phyloP scores from a whole-genome alignment of 2,329 filamentous ascomycete genomes.

The Ceratocystis lukuohia region DNA sequence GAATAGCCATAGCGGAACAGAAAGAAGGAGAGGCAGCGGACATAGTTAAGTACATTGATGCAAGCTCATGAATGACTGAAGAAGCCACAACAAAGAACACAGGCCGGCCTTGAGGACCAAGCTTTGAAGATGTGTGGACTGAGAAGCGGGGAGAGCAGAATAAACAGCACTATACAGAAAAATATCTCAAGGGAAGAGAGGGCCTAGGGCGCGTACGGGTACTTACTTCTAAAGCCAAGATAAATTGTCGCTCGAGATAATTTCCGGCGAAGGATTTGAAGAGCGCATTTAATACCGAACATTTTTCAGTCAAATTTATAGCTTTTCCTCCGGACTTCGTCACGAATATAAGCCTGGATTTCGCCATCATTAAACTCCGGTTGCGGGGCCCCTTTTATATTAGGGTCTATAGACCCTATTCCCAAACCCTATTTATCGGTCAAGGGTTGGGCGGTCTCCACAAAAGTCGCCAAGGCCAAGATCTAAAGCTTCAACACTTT shows the following conservation, averaged over 20 bases:
- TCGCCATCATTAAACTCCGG: slow-evolving; percentile 9
- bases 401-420: neutral
- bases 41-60: neutral
- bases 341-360: slow-evolving; percentile 6
- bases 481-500: slow-evolving; percentile 20
- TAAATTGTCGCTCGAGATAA: neutral
- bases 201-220: neutral
- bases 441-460: neutral
- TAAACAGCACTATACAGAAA: neutral
- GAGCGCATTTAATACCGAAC: neutral
- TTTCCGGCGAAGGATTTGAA: neutral
- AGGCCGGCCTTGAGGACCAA: neutral
- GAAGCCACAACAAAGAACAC: neutral
- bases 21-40: neutral
- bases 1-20: neutral
- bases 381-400: neutral
- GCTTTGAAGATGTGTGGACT: neutral
- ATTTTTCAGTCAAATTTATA: neutral
- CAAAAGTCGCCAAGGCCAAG: slow-evolving; percentile 4
- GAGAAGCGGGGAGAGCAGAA: neutral
- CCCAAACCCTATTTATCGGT: neutral
- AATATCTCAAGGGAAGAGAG: neutral
- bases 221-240: neutral
- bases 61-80: neutral
- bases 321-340: neutral